These are phyloP conservation scores for Colletotrichum sublineola DNA, from an alignment of 2,329 filamentous ascomycete species.

Conservation along the genomic window DNA sequence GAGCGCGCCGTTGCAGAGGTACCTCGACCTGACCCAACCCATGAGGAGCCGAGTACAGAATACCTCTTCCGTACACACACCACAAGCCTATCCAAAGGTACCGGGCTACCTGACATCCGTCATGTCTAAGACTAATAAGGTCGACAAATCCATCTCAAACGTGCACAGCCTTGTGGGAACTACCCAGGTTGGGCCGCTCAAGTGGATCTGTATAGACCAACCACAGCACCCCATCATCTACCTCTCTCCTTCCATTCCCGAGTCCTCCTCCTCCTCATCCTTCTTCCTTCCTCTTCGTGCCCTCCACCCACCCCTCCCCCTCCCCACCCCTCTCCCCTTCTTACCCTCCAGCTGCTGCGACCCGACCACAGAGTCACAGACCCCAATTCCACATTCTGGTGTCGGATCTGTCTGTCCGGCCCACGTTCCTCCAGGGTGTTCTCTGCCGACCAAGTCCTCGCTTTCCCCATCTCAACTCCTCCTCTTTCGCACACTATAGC, in stretches of 20 bases:
- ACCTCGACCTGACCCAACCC: slow-evolving; percentile 18
- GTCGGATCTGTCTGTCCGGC: slow-evolving; percentile 23
- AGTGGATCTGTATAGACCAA: slow-evolving; percentile 25
- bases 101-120: slow-evolving; percentile 6
- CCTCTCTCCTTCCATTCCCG: background rate
- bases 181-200: slow-evolving; percentile 28
- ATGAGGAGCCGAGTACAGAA: background rate
- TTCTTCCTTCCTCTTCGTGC: background rate
- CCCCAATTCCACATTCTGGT: slow-evolving; percentile 23
- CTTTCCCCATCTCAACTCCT: slow-evolving; percentile 40
- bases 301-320: background rate
- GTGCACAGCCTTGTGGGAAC: slow-evolving; percentile 45
- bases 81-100: slow-evolving; percentile 14
- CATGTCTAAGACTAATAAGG: slow-evolving; percentile 21
- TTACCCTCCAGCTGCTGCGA: slow-evolving; percentile 20
- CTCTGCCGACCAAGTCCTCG: slow-evolving; percentile 24
- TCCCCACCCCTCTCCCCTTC: background rate
- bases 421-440: slow-evolving; percentile 18
- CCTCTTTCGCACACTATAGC: slow-evolving; percentile 28
- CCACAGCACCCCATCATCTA: slow-evolving; percentile 12
- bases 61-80: background rate
- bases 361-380: slow-evolving; percentile 18
- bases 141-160: slow-evolving; percentile 43
- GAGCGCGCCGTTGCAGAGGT: slow-evolving; percentile 39
- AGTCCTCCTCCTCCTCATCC: slow-evolving; percentile 1